Evolutionary conservation across 2,329 filamentous ascomycete genomes (phyloP), one percentile per base, ranked within the genome.

Genomic region (Aspergillus intermedius): DNA sequence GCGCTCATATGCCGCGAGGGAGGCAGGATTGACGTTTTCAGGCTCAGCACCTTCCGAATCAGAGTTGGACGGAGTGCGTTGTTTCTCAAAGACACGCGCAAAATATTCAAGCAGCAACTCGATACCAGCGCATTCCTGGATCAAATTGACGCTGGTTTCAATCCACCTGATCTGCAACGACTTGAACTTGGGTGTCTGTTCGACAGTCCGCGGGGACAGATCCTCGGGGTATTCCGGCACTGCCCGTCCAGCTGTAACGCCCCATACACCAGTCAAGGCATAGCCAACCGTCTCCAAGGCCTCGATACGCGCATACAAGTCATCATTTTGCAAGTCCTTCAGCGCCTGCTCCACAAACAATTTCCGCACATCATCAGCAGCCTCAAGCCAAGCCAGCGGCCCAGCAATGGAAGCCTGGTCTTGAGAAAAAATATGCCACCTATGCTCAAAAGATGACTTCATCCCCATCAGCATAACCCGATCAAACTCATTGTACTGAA

Each of bases 401-500:
- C 59, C 63, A 51, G 43, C 9, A 22, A 58, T 63, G 35, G 58
- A 49, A 49, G 63, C 44, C 49, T 60, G 52, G 4, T 60, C 62
- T 50, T 65, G 67, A 58, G 62, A 71, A 51, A 80, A 77, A 19
- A 77, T 74, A 58, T 78, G 71, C 88, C 88, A 95, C 62, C 84
- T 80, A 64, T 82, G 80, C 54, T 90, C 81, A 62, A 95, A 97
- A 2, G 84, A 83, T 34, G 82, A 77, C 62, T 88, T 87, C 17
- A 87, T 84, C 46, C 84, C 81, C 46, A 87, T 79, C 44, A 96
- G 75, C 60, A 91, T 84, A 42, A 85, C 79, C 71, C 88, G 87
- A 65, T 97, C 91, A 69, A 87, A 87, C 53, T 89, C 84, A 59
- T 87, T 86, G 70, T 97, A 96, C 46, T 86, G 83, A 69, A 98